Conservation (phyloP, 129 eudicot genomes). For the Dittrichia graveolens region DNA sequence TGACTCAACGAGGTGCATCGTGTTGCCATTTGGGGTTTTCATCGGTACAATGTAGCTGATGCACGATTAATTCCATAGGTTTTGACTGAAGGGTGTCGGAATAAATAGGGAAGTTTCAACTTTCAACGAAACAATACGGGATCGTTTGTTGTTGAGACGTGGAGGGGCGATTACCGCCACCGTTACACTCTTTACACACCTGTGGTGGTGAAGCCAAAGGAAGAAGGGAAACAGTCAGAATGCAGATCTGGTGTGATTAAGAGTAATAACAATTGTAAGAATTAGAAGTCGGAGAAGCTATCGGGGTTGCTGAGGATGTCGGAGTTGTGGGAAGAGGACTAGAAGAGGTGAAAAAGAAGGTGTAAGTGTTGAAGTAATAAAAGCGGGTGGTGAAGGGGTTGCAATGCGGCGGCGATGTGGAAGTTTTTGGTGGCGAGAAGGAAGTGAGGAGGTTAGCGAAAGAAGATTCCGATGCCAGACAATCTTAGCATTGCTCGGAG, state of each 20-base stretch:
- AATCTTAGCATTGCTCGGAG: slow-evolving; percentile 72
- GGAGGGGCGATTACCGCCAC: slow-evolving; percentile 56
- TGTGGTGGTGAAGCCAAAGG: slow-evolving; percentile 13
- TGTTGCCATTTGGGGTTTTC: background rate
- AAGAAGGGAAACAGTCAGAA: background rate
- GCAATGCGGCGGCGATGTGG: slow-evolving; percentile 42
- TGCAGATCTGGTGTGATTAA: slow-evolving; percentile 33
- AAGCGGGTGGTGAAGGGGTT: slow-evolving; percentile 59
- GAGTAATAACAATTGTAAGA: background rate
- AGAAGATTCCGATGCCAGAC: slow-evolving; percentile 63
- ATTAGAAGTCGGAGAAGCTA: slow-evolving; percentile 57
- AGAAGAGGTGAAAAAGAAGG: slow-evolving; percentile 66
- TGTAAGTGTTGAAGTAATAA: slow-evolving; percentile 57
- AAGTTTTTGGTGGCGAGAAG: slow-evolving; percentile 63
- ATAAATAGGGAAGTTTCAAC: slow-evolving; percentile 36
- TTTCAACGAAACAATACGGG: slow-evolving; percentile 45
- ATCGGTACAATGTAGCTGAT: slow-evolving; percentile 33
- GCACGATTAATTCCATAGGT: background rate
- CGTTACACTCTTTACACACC: slow-evolving; percentile 18
- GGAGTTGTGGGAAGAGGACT: slow-evolving; percentile 42
- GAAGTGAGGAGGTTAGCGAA: slow-evolving; percentile 65
- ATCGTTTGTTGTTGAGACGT: slow-evolving; percentile 53
- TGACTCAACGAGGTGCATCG: background rate
- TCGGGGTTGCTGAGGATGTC: slow-evolving; percentile 68
- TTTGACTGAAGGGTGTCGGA: background rate